phyloP scores from a whole-genome alignment of 495 filamentous ascomycete genomes.

The Trichoderma reesei region DNA sequence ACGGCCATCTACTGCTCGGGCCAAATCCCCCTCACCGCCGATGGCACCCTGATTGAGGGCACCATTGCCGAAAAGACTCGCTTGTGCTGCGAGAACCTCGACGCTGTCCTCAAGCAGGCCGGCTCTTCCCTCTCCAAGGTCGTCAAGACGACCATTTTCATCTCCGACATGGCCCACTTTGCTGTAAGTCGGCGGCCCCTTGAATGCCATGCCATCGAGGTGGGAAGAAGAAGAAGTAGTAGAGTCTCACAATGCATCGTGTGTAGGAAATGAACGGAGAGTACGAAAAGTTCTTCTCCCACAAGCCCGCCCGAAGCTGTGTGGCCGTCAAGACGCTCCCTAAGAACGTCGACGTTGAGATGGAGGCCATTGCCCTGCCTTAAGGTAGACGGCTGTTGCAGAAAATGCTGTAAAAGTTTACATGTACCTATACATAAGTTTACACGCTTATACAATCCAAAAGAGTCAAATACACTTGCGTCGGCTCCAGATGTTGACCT shows the following conservation, averaged over 20 bases:
- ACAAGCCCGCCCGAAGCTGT: conserved; percentile 88
- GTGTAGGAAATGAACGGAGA: conserved; percentile 66
- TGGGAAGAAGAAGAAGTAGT: neutral
- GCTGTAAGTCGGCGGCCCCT: conserved; percentile 25
- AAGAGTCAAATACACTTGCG: conserved; percentile 7
- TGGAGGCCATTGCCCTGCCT: conserved; percentile 76
- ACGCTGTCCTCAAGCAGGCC: conserved; percentile 67
- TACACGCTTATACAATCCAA: conserved; percentile 15
- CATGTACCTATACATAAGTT: neutral
- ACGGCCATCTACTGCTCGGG: conserved; percentile 84
- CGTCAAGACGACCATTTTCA: conserved; percentile 76
- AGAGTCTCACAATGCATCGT: neutral
- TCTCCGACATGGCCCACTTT: conserved; percentile 80
- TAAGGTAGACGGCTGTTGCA: conserved; percentile 24
- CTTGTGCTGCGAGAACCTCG: conserved; percentile 66
- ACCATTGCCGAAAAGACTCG: conserved; percentile 68
- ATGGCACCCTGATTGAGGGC: conserved; percentile 65
- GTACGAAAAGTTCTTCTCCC: conserved; percentile 78
- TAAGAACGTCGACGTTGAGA: conserved; percentile 84
- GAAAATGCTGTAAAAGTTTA: neutral
- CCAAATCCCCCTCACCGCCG: conserved; percentile 73
- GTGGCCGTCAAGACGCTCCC: conserved; percentile 84
- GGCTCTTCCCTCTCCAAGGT: conserved; percentile 64
- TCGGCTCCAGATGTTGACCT: conserved; percentile 18
- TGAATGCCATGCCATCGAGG: neutral